These are phyloP conservation scores for Zopfochytrium polystomum DNA, from an alignment of 371 early-diverging fungal species.

Conservation along the genomic window DNA sequence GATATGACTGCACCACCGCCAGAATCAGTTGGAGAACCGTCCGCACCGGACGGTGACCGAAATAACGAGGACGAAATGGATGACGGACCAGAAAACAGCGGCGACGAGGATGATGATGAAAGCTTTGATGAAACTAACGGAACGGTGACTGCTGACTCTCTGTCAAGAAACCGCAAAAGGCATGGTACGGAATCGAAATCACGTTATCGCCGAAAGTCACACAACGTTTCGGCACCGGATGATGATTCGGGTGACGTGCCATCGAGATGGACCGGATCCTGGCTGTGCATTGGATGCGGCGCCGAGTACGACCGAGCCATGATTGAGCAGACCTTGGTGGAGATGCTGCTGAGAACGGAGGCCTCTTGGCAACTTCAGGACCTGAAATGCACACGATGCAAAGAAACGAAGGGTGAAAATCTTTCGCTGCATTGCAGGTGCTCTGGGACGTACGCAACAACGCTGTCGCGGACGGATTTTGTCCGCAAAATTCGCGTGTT, in stretches of 20 bases:
- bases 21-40: background rate
- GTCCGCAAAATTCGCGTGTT: conserved; percentile 60
- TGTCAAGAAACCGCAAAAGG: no score
- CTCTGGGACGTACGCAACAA: conserved; percentile 54
- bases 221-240: background rate
- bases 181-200: no score
- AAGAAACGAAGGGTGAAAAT: conserved; percentile 72
- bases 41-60: background rate
- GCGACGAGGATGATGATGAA: conserved; percentile 16
- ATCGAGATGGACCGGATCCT: conserved; percentile 34
- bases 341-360: conserved; percentile 60
- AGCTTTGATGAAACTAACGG: conserved; percentile 1
- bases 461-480: conserved; percentile 38
- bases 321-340: conserved; percentile 77
- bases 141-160: background rate
- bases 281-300: conserved; percentile 67
- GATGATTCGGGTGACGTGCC: background rate
- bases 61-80: conserved; percentile 2
- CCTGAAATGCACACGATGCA: conserved; percentile 76
- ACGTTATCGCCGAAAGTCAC: background rate
- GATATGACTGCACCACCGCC: conserved; percentile 54
- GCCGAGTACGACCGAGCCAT: conserved; percentile 67
- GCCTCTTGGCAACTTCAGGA: conserved; percentile 83
- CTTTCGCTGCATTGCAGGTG: conserved; percentile 58
- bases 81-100: background rate